Percentiles rank a stretch among this genome's conserved stretches.
phyloP scores from a whole-genome alignment of 2,329 filamentous ascomycete species.

The Fusarium nelsonii region DNA sequence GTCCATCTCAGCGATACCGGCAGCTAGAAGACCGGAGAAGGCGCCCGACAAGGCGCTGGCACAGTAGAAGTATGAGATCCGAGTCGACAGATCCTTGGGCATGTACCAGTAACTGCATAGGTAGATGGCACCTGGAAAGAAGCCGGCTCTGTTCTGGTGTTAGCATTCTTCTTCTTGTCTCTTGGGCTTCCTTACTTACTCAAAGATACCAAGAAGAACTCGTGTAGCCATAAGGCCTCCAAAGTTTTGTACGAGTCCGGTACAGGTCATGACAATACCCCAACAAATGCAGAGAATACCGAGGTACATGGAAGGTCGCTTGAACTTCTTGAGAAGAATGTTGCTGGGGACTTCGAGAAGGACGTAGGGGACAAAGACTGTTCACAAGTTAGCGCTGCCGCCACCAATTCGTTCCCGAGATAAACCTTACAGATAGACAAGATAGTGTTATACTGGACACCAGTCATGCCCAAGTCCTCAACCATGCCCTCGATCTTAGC shows the following conservation, averaged over 20 bases:
- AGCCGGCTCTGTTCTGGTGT: constrained; percentile 61
- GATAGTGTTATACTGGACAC: constrained; percentile 69
- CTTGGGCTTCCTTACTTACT: constrained; percentile 51
- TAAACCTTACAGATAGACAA: constrained; percentile 71
- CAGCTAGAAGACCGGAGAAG: constrained; percentile 76
- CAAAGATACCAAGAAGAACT: constrained; percentile 75
- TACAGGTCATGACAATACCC: constrained; percentile 74
- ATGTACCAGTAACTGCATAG: constrained; percentile 85
- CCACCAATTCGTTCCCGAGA: constrained; percentile 50
- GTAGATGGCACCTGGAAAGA: constrained; percentile 79
- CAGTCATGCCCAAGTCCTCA: constrained; percentile 61
- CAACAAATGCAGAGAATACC: constrained; percentile 57
- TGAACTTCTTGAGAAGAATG: constrained; percentile 45
- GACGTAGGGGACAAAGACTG: constrained; percentile 44
- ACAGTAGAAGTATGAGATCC: constrained; percentile 82
- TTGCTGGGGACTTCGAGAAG: constrained; percentile 47
- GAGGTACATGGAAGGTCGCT: constrained; percentile 45
- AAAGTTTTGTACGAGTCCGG: constrained; percentile 71
- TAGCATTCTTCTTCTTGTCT: background rate
- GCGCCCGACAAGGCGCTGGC: constrained; percentile 80
- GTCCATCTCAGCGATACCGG: constrained; percentile 74
- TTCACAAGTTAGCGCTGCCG: background rate
- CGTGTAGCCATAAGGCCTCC: constrained; percentile 70
- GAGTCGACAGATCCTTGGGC: constrained; percentile 77
- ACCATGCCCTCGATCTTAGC: constrained; percentile 61